Conservation (phyloP, 768 basidiomycete genomes). For the Trametes elegans region DNA sequence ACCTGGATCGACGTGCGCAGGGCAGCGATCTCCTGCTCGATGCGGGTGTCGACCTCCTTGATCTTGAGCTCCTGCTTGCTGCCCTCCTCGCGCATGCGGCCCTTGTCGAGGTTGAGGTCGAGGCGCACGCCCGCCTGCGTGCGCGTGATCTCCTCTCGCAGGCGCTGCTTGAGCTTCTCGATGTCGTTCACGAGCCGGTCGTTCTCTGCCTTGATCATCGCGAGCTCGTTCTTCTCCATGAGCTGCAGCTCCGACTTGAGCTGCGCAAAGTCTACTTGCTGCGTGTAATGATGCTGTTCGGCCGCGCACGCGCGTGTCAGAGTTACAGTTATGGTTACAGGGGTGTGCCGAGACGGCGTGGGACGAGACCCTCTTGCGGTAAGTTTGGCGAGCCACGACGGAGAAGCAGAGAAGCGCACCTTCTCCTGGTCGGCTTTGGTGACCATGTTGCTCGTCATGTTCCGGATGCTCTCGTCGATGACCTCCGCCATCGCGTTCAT, state of each 20-base stretch:
- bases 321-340: neutral
- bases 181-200: slow-evolving; percentile 90
- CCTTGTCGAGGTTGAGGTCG: slow-evolving; percentile 96
- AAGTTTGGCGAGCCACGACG: slow-evolving; percentile 19
- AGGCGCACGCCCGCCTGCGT: slow-evolving; percentile 93
- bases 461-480: slow-evolving; percentile 93
- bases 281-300: slow-evolving; percentile 81
- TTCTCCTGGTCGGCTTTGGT: slow-evolving; percentile 96
- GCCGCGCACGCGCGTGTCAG: neutral
- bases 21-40: slow-evolving; percentile 93
- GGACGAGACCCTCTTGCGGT: neutral
- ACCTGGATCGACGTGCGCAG: slow-evolving; percentile 81
- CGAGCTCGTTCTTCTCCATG: slow-evolving; percentile 95
- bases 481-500: slow-evolving; percentile 97
- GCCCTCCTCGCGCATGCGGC: slow-evolving; percentile 90
- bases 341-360: neutral
- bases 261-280: slow-evolving; percentile 96
- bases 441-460: slow-evolving; percentile 96
- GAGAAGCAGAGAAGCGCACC: slow-evolving; percentile 39
- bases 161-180: slow-evolving; percentile 90
- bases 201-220: slow-evolving; percentile 94
- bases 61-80: slow-evolving; percentile 92
- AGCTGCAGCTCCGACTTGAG: slow-evolving; percentile 95
- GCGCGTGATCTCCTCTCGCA: slow-evolving; percentile 87
- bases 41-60: slow-evolving; percentile 95